Percentiles rank a stretch among this genome's conserved stretches.
These are phyloP conservation scores for Boletus rubropictus DNA, from an alignment of 768 basidiomycete species.

Conservation along the genomic window DNA sequence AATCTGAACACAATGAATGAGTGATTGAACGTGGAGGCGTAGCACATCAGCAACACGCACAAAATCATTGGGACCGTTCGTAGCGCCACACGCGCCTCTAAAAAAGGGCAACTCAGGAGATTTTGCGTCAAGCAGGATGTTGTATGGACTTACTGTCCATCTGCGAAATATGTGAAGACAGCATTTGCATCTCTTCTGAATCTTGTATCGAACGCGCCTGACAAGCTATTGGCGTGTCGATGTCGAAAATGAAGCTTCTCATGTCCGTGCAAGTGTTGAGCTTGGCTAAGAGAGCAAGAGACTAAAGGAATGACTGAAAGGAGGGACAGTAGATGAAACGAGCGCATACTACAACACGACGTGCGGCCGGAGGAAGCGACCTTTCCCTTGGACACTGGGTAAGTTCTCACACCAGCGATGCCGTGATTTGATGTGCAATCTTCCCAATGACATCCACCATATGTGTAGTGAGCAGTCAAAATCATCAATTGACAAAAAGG, in stretches of 20 bases:
- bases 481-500: conserved; percentile 5
- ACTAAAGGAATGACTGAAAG: conserved; percentile 17
- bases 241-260: conserved; percentile 9
- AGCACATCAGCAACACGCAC: conserved; percentile 13
- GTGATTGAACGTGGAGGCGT: background rate
- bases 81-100: conserved; percentile 39
- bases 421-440: background rate
- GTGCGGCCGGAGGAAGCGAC: background rate
- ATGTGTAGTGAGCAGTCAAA: too few relatives aligned
- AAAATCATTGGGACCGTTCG: conserved; percentile 22
- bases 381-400: background rate
- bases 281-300: conserved; percentile 6
- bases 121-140: background rate
- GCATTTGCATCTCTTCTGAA: conserved; percentile 17
- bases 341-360: conserved; percentile 24
- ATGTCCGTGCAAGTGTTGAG: conserved; percentile 9
- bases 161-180: conserved; percentile 25
- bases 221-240: background rate
- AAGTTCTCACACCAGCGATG: background rate
- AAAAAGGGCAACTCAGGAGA: conserved; percentile 1
- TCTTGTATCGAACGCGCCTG: background rate
- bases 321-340: conserved; percentile 23
- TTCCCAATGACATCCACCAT: too few relatives aligned
- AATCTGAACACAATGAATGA: conserved; percentile 29
- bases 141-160: conserved; percentile 20